Evolutionary conservation across 306 rosid species (phyloP), one percentile per base, ranked within the genome.

Genomic region (Cucurbita moschata): DNA sequence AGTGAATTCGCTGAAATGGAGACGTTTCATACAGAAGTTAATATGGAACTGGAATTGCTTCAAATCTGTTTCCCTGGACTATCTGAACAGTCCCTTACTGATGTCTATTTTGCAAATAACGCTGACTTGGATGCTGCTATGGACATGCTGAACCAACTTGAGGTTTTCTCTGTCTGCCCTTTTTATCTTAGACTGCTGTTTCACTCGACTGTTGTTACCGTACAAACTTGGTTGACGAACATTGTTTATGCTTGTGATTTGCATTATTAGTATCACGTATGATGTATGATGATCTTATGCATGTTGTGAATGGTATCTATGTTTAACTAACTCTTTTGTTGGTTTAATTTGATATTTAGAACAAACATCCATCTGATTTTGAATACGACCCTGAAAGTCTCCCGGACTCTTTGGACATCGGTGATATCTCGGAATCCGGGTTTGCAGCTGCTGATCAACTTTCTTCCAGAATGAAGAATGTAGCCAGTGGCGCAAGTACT

Each of bases 91-190:
- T 92, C 88, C 72, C 87, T 92, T 81, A 14, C 72, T 60, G 98
- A 85, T 76, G 96, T 84, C 73, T 92, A 87, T 79, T 50, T 79
- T 50, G 87, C 84, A 6, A 88, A 87, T 70, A 64, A 60, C 21
- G 88, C 89, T 58, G 96, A 92, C 75, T 18, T 92, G 65, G 91
- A 84, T 6, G 87, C 89, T 65, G 79, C 96, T 23, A 47, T 88
- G 44, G 96, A 90, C 80, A 90, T 88, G 98, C 83, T 92, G 83
- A 84, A 35, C 81, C 96, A 84, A 58, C 98, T 92, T 65, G 96
- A 88, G 98, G 98, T 92, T 77, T 19, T 75, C 71, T 50, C 57
- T 61, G 15, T 75, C 69, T 11, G 11, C 51, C 51, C 15, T 3
- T 30, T 30, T 30, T 30, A 30, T 37, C 5, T 56, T 14, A 37